Evolutionary conservation across 495 filamentous ascomycete species (phyloP), one percentile per base, ranked within the genome.

Genomic region (Aspergillus carlsbadensis): DNA sequence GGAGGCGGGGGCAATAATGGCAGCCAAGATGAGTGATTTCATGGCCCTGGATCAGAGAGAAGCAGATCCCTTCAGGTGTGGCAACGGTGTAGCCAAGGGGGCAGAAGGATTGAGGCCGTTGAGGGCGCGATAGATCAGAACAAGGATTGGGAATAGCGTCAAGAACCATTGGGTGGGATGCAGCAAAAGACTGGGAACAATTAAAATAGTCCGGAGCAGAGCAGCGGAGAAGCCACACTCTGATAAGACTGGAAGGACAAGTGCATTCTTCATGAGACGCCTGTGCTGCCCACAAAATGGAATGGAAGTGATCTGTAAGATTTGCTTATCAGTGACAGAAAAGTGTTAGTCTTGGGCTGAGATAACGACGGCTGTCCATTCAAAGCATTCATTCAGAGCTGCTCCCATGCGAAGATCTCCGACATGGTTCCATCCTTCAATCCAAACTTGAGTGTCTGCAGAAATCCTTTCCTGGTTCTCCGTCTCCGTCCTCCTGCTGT

Each of bases 21-120:
- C 47, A 39, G 47, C 47, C 47, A 39, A 50, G 47, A 39, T 15
- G 47, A 50, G 18, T 37, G 18, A 15, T 50, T 29, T 39, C 47
- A 39, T 50, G 47, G 47, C 21, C 34, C 18, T 39, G 18, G 11
- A 2, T 8, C 33, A 18, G 34, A 20, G 5, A 39, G 34, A 50
- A 24, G 47, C 36, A 39, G 47, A 50, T 50, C 47, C 34, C 21
- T 20, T 29, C 26, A 29, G 17, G 18, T 18, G 20, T 39, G 47
- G 33, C 47, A 50, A 39, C 34, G 21, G 15, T 37, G 34, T 13
- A 11, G 34, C 34, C 34, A 39, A 26, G 33, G 34, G 14, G 8
- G 34, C 22, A 26, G 34, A 26, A 21, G 47, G 33, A 39, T 20
- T 26, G 3, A 50, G n/a, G 20, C 34, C 10, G 33, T 50, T 37